Base-by-base conservation (phyloP, 1,139 yeast species). In the Candida tetrigidarum region DNA sequence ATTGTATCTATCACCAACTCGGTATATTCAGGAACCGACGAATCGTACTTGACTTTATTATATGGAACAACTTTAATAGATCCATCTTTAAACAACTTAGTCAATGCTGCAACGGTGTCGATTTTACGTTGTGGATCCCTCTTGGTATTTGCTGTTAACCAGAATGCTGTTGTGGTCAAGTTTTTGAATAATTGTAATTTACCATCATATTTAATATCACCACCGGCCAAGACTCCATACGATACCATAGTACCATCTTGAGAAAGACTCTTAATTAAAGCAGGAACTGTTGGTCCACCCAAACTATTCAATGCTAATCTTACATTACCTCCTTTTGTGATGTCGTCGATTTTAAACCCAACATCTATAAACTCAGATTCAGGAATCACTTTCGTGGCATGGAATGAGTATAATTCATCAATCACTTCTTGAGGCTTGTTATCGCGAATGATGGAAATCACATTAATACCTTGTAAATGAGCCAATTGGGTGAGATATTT, bases 101-200 rank as follows among this genome's bases (percentile, higher is more conserved):
- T 73, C 41, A 91, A 72, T 43, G 76, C 80, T 20, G 70, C 59
- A 40, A 89, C 73, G 18, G 88, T 80, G 10, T 73, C 67, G 44
- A 70, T 66, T 63, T 89, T 87, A 46, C 76, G 74, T 23, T 75
- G 46, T 2, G 92, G 90, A 56, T 86, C 69, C 44, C 71, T 64
- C 54, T 79, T 78, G 49, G 84, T 77, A 70, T 86, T 85, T 33
- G 77, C 83, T 8, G 97, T 86, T 43, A 91, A 80, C 97, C 98
- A 92, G 69, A 84, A 91, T 0, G 97, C 96, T 38, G 78, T 80
- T 33, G 90, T 82, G 18, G 84, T 81, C 47, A 92, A 63, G 58
- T 90, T 84, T 63, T 89, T 91, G 72, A 90, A 91, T 51, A 92
- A 53, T 35, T 59, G 63, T 3, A 49, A 41, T 14, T 51, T 43